phyloP scores from a whole-genome alignment of 2,329 filamentous ascomycete genomes.

The Juglanconis oblonga region DNA sequence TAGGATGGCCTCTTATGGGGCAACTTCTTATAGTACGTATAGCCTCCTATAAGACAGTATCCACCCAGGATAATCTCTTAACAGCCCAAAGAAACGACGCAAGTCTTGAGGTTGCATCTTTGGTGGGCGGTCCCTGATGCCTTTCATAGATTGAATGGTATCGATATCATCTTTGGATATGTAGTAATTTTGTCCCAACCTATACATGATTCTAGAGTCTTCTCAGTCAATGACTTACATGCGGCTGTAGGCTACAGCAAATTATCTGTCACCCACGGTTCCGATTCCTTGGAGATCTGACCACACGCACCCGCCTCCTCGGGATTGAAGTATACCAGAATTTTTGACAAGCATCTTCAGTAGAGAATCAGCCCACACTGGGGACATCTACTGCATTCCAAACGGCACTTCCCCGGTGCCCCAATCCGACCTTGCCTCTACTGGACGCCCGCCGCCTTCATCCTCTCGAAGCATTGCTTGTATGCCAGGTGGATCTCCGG shows the following conservation, averaged over 20 bases:
- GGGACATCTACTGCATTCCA: neutral
- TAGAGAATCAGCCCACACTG: neutral
- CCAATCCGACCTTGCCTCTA: constrained; percentile 26
- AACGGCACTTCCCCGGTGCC: neutral
- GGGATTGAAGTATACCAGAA: neutral
- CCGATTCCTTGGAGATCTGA: neutral
- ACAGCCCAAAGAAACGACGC: too few species aligned
- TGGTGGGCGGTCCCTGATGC: too few species aligned
- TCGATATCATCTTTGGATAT: too few species aligned
- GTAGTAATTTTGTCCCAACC: neutral
- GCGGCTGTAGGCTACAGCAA: neutral
- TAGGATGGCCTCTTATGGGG: too few species aligned
- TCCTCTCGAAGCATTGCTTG: constrained; percentile 59
- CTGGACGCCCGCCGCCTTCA: constrained; percentile 54
- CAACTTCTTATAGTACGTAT: too few species aligned
- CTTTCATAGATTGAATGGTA: too few species aligned
- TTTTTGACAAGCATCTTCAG: neutral
- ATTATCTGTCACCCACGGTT: neutral
- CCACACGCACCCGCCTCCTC: neutral
- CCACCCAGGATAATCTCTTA: too few species aligned
- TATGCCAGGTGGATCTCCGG: constrained; percentile 64
- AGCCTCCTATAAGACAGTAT: too few species aligned
- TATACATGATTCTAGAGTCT: neutral
- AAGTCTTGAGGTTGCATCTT: too few species aligned
- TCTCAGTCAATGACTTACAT: neutral